These are phyloP conservation scores for Endoconidiophora laricicola DNA, from an alignment of 2,329 filamentous ascomycete species.

Conservation along the genomic window DNA sequence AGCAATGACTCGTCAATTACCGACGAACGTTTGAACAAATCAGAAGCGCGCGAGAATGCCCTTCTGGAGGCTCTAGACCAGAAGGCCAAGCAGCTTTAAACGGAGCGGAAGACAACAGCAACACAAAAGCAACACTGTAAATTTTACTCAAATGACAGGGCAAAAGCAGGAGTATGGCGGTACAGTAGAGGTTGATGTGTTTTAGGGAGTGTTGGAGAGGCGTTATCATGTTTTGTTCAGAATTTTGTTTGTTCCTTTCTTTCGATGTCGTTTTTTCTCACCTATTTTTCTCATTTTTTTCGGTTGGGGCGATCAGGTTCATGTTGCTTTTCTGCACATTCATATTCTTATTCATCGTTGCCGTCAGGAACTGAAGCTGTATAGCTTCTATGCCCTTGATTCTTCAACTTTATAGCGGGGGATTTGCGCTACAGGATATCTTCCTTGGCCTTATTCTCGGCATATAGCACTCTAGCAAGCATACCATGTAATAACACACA, in stretches of 20 bases:
- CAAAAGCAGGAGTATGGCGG: neutral
- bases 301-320: neutral
- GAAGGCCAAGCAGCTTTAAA: conserved; percentile 14
- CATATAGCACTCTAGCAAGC: too few species aligned
- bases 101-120: conserved; percentile 10
- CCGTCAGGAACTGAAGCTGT: neutral
- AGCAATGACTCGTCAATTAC: conserved; percentile 5
- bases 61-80: conserved; percentile 26
- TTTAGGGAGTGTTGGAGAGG: too few species aligned
- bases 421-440: too few species aligned
- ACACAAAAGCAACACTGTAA: neutral
- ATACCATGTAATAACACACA: too few species aligned
- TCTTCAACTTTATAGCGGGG: too few species aligned
- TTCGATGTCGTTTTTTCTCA: neutral
- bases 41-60: conserved; percentile 22
- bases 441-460: too few species aligned
- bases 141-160: neutral
- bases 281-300: neutral
- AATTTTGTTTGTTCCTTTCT: neutral
- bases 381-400: too few species aligned
- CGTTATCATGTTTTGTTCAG: neutral
- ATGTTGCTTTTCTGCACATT: too few species aligned
- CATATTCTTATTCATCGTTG: neutral
- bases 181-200: neutral
- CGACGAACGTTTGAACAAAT: conserved; percentile 5